Base-by-base conservation (phyloP, 2,329 filamentous ascomycete species). In the Aspergillus clavatus region DNA sequence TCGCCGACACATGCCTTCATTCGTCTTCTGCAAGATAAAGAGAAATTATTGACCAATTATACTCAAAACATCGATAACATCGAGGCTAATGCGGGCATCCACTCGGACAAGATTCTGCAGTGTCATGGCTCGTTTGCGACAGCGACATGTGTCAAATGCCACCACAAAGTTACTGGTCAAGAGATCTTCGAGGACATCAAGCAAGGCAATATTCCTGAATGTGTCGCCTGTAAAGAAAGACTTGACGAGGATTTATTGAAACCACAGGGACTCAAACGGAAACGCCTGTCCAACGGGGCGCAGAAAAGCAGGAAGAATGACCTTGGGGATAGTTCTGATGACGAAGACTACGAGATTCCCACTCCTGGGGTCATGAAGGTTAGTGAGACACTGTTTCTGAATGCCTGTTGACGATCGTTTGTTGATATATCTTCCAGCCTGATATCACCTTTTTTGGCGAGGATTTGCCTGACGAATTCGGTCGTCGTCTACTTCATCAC, bases 391-490 rank as follows among this genome's bases (percentile, higher is more conserved):
- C 8, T 29, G 5, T 16, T 40, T 26, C n/a, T 16, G 6, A 26
- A 23, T 1, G 21, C 14, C 11, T 23, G 24, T 21, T 31, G 23
- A 35, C 27, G 10, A 31, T 36, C 19, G 28, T 43, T 27, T 46
- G 38, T 51, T 55, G 21, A 57, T 41, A 23, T 11, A 14, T 27
- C 12, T 61, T 18, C 1, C 19, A 79, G 76, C 93, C 93, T 7
- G 91, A 97, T 71, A 97, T 98, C 62, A 97, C 89, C 38, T 97
- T 98, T 73, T 97, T 97, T 60, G 91, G 91, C 56, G 93, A 98
- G 71, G 78, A 83, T 40, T 82, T 98, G 1, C 90, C 91, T 0
- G 82, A 87, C 56, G 80, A 82, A 55, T 98, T 98, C 68, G 86
- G 86, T 46, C 75, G 81, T 40, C 84, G 90, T 6, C 79, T 97